Percentiles rank a stretch among this genome's conserved stretches.
These are phyloP conservation scores for Fagopyrum homotropicum DNA, from an alignment of 148 eudicot genomes.

Conservation along the genomic window DNA sequence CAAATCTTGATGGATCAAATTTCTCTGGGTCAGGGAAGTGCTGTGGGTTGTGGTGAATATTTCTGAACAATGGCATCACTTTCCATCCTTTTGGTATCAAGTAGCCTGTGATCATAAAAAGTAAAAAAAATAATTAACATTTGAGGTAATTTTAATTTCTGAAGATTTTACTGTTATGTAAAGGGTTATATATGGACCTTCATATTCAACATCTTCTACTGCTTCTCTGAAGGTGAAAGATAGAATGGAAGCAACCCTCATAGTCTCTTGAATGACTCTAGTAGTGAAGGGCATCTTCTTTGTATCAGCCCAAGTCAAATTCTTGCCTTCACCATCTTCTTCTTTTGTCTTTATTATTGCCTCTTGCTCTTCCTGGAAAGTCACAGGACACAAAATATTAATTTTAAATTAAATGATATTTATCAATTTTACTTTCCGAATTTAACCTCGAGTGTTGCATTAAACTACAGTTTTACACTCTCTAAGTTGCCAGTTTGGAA, in stretches of 20 bases:
- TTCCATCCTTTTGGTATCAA: slow-evolving; percentile 75
- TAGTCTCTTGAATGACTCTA: slow-evolving; percentile 83
- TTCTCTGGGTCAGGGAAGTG: slow-evolving; percentile 48
- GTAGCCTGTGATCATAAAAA: slow-evolving; percentile 26
- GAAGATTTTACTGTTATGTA: neutral
- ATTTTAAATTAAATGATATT: neutral
- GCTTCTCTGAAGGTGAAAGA: slow-evolving; percentile 98
- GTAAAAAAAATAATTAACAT: neutral
- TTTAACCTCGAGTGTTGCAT: neutral
- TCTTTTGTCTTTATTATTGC: slow-evolving; percentile 27
- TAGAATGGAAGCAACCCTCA: slow-evolving; percentile 85
- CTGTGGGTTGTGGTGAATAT: slow-evolving; percentile 51
- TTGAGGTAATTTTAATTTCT: neutral
- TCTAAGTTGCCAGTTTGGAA: neutral
- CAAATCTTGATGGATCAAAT: slow-evolving; percentile 70
- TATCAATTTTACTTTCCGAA: neutral
- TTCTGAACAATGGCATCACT: slow-evolving; percentile 62
- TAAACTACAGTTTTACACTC: neutral
- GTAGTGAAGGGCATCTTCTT: slow-evolving; percentile 73
- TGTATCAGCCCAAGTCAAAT: slow-evolving; percentile 29
- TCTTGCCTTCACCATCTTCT: slow-evolving; percentile 25
- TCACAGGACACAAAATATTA: neutral
- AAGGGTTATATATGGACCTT: slow-evolving; percentile 35
- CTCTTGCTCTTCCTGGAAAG: slow-evolving; percentile 36
- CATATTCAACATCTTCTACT: slow-evolving; percentile 91